Percentiles rank a stretch among this genome's conserved stretches.
These are phyloP conservation scores for Syzygium syzygioides DNA, from an alignment of 441 rosid species.

Conservation along the genomic window DNA sequence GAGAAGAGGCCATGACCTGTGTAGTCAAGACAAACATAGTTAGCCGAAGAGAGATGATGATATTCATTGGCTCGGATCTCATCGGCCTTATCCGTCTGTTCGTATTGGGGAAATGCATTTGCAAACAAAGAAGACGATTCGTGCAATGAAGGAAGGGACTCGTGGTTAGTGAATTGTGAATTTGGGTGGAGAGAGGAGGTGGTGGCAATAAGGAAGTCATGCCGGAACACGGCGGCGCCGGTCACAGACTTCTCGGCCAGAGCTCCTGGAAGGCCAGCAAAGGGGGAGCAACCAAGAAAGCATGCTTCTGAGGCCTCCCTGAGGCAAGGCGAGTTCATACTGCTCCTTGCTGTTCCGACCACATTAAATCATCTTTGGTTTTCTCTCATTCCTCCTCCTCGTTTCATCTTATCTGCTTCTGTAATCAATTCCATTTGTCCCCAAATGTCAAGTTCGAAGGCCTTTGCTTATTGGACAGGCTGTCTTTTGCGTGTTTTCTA, in stretches of 20 bases:
- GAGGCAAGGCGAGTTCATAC: slow-evolving; percentile 4
- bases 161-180: slow-evolving; percentile 11
- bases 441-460: neutral
- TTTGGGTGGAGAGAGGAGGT: slow-evolving; percentile 7
- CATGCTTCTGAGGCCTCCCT: slow-evolving; percentile 7
- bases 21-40: slow-evolving; percentile 12
- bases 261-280: neutral
- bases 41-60: slow-evolving; percentile 6
- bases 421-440: neutral
- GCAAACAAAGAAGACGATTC: neutral
- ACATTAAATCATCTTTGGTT: neutral
- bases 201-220: neutral
- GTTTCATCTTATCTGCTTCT: neutral
- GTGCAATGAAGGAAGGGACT: slow-evolving; percentile 13
- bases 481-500: neutral
- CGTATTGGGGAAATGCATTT: slow-evolving; percentile 2
- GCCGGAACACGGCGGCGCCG: neutral
- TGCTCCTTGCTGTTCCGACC: neutral
- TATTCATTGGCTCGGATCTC: slow-evolving; percentile 2
- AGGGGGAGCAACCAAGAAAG: slow-evolving; percentile 12
- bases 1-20: slow-evolving; percentile 14
- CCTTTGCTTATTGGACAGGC: neutral
- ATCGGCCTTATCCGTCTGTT: slow-evolving; percentile 5
- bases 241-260: neutral
- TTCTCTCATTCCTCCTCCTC: neutral